Conservation (phyloP, 805 yeast genomes). For the Maudiozyma barnettii region DNA sequence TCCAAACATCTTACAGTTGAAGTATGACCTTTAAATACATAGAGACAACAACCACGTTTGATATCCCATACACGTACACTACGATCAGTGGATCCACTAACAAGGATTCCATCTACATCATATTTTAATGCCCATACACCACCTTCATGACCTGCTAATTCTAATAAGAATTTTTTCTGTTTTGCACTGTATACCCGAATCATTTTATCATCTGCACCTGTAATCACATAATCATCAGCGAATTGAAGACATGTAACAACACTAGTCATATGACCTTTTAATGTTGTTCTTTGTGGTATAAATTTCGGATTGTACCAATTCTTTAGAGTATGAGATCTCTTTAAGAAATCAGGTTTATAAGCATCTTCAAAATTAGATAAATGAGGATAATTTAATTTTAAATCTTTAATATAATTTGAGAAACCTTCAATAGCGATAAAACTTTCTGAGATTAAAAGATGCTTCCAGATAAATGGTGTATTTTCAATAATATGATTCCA, state of each 20-base stretch:
- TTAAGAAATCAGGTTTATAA: slow-evolving; percentile 38
- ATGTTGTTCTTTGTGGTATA: slow-evolving; percentile 56
- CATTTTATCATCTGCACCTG: slow-evolving; percentile 83
- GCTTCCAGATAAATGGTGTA: slow-evolving; percentile 60
- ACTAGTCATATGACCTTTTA: slow-evolving; percentile 61
- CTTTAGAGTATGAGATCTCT: slow-evolving; percentile 66
- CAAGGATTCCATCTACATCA: slow-evolving; percentile 58
- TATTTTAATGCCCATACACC: slow-evolving; percentile 98
- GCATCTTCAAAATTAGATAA: slow-evolving; percentile 27
- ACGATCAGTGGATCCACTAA: slow-evolving; percentile 91
- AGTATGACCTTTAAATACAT: slow-evolving; percentile 82
- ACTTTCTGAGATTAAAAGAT: slow-evolving; percentile 51
- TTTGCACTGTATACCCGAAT: slow-evolving; percentile 73
- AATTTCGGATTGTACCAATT: slow-evolving; percentile 77
- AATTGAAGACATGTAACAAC: slow-evolving; percentile 95
- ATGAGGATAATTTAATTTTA: slow-evolving; percentile 20
- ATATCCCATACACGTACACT: slow-evolving; percentile 93
- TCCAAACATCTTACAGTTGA: slow-evolving; percentile 91
- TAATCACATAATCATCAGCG: slow-evolving; percentile 80
- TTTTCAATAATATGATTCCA: slow-evolving; percentile 64
- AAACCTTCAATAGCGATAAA: slow-evolving; percentile 43
- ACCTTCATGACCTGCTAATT: slow-evolving; percentile 83
- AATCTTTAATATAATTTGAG: slow-evolving; percentile 21
- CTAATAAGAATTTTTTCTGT: slow-evolving; percentile 54
- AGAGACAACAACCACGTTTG: slow-evolving; percentile 76